A percentile compares a stretch with the other conserved stretches of the same genome.
Conservation (phyloP, 2,329 filamentous ascomycete species). For the Colletotrichum endophyticum region DNA sequence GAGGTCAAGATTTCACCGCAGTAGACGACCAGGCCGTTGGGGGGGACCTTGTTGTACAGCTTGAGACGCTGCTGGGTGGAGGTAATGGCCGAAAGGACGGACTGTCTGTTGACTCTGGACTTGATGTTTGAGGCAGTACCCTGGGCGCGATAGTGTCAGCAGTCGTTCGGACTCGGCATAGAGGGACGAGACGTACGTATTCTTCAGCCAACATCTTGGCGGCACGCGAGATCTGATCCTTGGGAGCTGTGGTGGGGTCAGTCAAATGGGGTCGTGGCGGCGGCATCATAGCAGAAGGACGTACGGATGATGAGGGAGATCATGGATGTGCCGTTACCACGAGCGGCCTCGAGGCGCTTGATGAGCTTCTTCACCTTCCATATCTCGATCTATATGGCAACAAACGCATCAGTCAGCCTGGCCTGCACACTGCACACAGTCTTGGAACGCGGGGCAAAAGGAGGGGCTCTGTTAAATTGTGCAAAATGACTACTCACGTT, state of each 20-base stretch:
- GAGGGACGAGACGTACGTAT: slow-evolving; percentile 69
- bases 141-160: slow-evolving; percentile 49
- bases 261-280: neutral
- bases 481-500: slow-evolving; percentile 62
- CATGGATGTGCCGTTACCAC: slow-evolving; percentile 99
- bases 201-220: slow-evolving; percentile 99
- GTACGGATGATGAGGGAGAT: slow-evolving; percentile 97
- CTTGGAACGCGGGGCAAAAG: slow-evolving; percentile 21
- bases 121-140: slow-evolving; percentile 99
- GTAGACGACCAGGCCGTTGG: slow-evolving; percentile 97
- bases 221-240: slow-evolving; percentile 95
- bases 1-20: slow-evolving; percentile 99
- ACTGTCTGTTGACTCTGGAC: slow-evolving; percentile 98
- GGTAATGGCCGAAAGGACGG: slow-evolving; percentile 96
- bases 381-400: slow-evolving; percentile 65
- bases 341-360: slow-evolving; percentile 94
- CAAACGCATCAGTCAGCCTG: slow-evolving; percentile 21
- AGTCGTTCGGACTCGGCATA: slow-evolving; percentile 4
- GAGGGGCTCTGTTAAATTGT: slow-evolving; percentile 3
- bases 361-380: slow-evolving; percentile 99
- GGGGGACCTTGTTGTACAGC: slow-evolving; percentile 98
- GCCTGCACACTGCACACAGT: neutral
- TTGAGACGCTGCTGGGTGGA: slow-evolving; percentile 99
- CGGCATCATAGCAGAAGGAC: neutral
- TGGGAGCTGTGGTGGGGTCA: slow-evolving; percentile 70